phyloP scores from a whole-genome alignment of 495 filamentous ascomycete species.

The Hypoxylon perforatum region DNA sequence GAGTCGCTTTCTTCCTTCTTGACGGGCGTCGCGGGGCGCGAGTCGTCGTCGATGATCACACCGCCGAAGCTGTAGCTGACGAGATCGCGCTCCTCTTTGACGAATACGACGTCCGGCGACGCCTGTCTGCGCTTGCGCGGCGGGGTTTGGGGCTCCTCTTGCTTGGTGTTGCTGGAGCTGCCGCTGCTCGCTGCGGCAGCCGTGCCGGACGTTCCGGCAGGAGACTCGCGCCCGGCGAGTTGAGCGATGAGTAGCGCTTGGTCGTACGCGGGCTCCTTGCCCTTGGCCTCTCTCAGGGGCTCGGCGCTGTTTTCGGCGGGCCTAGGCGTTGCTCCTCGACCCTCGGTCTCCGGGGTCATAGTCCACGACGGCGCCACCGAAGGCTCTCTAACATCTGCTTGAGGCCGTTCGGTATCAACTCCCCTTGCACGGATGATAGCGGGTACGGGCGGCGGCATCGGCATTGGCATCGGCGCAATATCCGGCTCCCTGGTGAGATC shows the following conservation, averaged over 20 bases:
- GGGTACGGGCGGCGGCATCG: neutral
- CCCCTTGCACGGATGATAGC: neutral
- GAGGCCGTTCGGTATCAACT: neutral
- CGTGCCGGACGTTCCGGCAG: neutral
- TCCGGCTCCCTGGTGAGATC: slow-evolving; percentile 13
- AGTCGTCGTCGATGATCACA: neutral
- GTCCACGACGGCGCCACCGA: slow-evolving; percentile 5
- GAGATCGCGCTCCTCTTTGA: neutral
- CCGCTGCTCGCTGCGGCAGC: neutral
- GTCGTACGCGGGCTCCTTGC: slow-evolving; percentile 7
- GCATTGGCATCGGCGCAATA: neutral
- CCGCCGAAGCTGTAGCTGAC: too few species aligned
- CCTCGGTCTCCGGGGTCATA: slow-evolving; percentile 4
- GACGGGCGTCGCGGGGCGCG: neutral
- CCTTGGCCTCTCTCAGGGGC: slow-evolving; percentile 14
- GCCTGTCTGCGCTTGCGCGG: neutral
- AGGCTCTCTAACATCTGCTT: neutral
- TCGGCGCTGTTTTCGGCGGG: neutral
- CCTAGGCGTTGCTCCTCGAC: slow-evolving; percentile 6
- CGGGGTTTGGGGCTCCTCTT: neutral
- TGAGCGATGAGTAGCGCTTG: neutral
- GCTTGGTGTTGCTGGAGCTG: slow-evolving; percentile 2
- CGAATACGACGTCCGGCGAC: neutral
- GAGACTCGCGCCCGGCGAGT: neutral
- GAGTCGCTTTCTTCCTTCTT: slow-evolving; percentile 8